A percentile compares a stretch with the other conserved stretches of the same genome.
These are phyloP conservation scores for Ustulina deusta DNA, from an alignment of 2,329 filamentous ascomycete genomes.

Conservation along the genomic window DNA sequence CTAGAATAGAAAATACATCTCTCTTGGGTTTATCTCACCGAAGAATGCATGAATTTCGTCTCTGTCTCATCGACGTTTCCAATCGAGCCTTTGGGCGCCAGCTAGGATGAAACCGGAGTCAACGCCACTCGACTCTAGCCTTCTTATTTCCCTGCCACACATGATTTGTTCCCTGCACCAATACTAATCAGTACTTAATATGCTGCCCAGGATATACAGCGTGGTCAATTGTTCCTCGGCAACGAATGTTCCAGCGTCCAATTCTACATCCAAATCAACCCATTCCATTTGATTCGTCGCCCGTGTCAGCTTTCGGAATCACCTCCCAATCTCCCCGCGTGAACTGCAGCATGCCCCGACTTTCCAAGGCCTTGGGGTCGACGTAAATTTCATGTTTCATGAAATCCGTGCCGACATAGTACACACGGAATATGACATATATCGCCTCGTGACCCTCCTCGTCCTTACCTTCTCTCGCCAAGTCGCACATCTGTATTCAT, in stretches of 20 bases:
- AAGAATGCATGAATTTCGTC: not conserved
- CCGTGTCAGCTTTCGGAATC: no score
- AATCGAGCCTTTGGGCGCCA: not conserved
- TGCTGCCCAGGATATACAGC: not conserved
- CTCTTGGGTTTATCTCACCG: not conserved
- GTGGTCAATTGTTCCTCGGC: no score
- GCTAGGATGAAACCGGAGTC: not conserved
- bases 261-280: no score
- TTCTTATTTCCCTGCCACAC: no score
- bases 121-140: no score
- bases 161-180: no score
- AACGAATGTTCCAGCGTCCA: no score
- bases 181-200: no score
- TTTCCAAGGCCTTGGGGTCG: not conserved
- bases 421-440: conserved; percentile 9
- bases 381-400: conserved; percentile 25
- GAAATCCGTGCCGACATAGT: conserved; percentile 22
- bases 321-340: no score
- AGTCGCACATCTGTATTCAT: not conserved
- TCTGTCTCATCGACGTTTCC: not conserved
- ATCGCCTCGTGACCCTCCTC: not conserved
- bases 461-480: conserved; percentile 9
- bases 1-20: not conserved
- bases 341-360: not conserved
- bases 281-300: no score